Conservation (phyloP, 1,284 basidiomycete species). For the Sporisorium scitamineum region DNA sequence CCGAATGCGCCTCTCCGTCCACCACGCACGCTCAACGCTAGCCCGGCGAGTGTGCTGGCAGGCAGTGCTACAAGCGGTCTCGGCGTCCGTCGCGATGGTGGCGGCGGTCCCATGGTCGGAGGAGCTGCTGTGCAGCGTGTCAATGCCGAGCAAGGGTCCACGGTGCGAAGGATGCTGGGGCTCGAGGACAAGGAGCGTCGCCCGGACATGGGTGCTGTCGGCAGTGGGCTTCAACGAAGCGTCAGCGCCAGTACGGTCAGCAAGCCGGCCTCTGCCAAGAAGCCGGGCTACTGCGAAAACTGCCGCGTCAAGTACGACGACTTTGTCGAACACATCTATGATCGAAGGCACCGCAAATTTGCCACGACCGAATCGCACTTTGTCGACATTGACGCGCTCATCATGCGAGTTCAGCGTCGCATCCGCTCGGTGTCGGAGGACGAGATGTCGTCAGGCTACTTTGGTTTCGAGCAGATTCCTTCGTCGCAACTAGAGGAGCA, state of each 20-base stretch:
- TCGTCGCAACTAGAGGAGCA: constrained; percentile 46
- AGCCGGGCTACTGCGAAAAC: constrained; percentile 98
- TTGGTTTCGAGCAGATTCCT: constrained; percentile 39
- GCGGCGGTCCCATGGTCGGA: constrained; percentile 21
- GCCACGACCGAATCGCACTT: constrained; percentile 86
- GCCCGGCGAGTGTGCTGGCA: constrained; percentile 44
- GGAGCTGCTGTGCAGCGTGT: constrained; percentile 18
- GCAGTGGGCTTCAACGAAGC: constrained; percentile 32
- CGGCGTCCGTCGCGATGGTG: constrained; percentile 36
- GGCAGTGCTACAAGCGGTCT: constrained; percentile 47
- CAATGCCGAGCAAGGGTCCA: constrained; percentile 35
- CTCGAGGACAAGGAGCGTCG: constrained; percentile 33
- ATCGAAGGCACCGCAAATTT: constrained; percentile 85
- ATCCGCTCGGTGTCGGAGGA: constrained; percentile 30
- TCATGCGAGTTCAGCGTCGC: constrained; percentile 76
- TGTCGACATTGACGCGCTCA: constrained; percentile 81
- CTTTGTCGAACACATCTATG: constrained; percentile 86
- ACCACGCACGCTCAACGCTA: constrained; percentile 30
- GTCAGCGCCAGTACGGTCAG: constrained; percentile 49
- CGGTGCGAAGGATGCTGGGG: constrained; percentile 61
- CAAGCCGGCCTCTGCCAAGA: constrained; percentile 76
- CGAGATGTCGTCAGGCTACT: constrained; percentile 29
- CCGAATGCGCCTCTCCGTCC: constrained; percentile 30
- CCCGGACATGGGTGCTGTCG: not conserved
- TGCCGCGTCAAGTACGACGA: constrained; percentile 91